phyloP scores from a whole-genome alignment of 768 basidiomycete species.

The Tulasnella sp. region DNA sequence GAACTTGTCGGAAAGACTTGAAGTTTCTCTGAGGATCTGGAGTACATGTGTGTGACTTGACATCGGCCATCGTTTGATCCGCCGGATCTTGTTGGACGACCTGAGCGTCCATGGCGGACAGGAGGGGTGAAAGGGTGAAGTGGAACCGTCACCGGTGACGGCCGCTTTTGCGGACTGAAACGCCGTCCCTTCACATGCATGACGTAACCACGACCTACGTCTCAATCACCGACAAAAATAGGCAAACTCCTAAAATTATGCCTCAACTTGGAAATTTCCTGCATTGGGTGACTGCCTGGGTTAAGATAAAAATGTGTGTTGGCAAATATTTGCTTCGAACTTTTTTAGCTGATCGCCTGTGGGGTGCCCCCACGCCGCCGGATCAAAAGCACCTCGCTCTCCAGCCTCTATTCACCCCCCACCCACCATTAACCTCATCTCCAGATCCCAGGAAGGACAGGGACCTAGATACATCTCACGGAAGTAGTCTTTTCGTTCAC shows the following conservation, averaged over 20 bases:
- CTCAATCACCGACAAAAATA: background rate
- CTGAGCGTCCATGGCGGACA: background rate
- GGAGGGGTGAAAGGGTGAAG: background rate
- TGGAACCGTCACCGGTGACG: background rate
- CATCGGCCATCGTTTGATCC: background rate
- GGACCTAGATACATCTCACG: too few species aligned
- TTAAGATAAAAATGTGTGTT: background rate
- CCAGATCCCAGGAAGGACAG: too few species aligned
- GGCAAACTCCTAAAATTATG: background rate
- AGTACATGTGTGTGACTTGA: background rate
- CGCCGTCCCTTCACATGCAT: background rate
- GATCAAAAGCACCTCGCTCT: too few species aligned
- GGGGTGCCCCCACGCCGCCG: too few species aligned
- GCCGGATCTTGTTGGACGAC: background rate
- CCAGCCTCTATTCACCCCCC: too few species aligned
- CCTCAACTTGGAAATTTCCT: background rate
- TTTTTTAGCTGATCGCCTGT: too few species aligned
- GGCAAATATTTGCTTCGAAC: background rate
- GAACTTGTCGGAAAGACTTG: conserved; percentile 4
- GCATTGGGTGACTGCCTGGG: too few species aligned
- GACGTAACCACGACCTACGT: background rate
- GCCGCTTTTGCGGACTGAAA: background rate
- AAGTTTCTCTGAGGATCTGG: background rate
- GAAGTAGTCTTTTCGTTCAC: too few species aligned
- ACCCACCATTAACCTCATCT: too few species aligned